Percentiles rank a stretch among this genome's conserved stretches.
Evolutionary conservation across 208 protist genomes (phyloP).

Genomic region (Blastocrithidia nonstop): DNA sequence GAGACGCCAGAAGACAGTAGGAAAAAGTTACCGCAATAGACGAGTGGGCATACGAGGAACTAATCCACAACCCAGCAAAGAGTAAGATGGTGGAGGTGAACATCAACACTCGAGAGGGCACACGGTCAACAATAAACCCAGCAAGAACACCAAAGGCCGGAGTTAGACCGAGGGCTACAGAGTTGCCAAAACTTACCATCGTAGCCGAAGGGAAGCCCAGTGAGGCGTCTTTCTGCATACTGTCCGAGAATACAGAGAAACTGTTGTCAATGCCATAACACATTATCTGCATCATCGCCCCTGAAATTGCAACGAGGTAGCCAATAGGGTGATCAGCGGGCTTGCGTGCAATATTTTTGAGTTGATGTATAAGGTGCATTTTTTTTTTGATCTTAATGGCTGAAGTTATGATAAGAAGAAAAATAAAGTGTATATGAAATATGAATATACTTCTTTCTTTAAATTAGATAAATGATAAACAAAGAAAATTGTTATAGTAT

Average conservation of each 20-base stretch:
- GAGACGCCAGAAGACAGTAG: conserved; percentile 60
- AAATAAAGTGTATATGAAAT: no score
- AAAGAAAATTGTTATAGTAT: no score
- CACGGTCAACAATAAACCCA: conserved; percentile 52
- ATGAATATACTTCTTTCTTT: no score
- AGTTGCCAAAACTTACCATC: conserved; percentile 60
- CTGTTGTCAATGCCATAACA: conserved; percentile 78
- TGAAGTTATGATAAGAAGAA: neutral
- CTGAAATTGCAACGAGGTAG: conserved; percentile 59
- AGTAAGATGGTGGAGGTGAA: conserved; percentile 27
- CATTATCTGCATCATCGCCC: conserved; percentile 71
- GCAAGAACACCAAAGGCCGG: conserved; percentile 56
- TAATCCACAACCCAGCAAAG: conserved; percentile 46
- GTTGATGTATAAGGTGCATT: conserved; percentile 7
- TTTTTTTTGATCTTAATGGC: conserved; percentile 3
- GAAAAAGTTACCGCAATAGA: conserved; percentile 37
- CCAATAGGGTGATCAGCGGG: conserved; percentile 61
- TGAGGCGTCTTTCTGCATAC: conserved; percentile 51
- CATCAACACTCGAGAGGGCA: conserved; percentile 64
- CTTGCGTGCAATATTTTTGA: conserved; percentile 17
- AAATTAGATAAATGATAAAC: neutral
- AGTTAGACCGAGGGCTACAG: conserved; percentile 51
- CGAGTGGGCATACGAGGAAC: conserved; percentile 36
- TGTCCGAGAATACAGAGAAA: conserved; percentile 51
- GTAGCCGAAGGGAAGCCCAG: conserved; percentile 52